Evolutionary conservation across 2,329 filamentous ascomycete species (phyloP), one percentile per base, ranked within the genome.

Genomic region (Acarospora socialis): DNA sequence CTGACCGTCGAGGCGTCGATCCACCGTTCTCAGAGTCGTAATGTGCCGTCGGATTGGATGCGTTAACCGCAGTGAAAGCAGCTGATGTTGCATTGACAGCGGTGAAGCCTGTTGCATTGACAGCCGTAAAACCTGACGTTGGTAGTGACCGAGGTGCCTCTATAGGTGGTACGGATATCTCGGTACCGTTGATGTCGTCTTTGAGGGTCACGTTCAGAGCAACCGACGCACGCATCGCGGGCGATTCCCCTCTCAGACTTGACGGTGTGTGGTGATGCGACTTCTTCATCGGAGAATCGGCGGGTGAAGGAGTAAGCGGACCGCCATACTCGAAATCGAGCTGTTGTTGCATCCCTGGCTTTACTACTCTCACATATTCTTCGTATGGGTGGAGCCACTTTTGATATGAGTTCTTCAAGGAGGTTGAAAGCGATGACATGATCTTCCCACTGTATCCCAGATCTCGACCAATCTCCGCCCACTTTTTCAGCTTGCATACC

Each of bases 381-480:
- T 98, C 90, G 47, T 95, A 98, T 0, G 90, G 90, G 49, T 84
- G 82, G 3, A 98, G 73, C 82, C 90, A 98, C 57, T 87, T 77
- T 53, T 93, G 84, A 47, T 92, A 98, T 0, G 90, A 95, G 55
- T 98, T 98, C 55, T 95, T 98, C 24, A 98, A 68, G 4, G 90
- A 95, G 0, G 90, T 98, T 4, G 90, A 98, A 28, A 98, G 63
- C 6, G 90, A 95, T 2, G 87, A 95, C 90, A 98, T 98, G 41
- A 98, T 98, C 63, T 98, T 98, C 51, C 90, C 90, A 51, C 87
- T 95, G 57, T 98, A 98, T 33, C 90, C 90, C 28, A 98, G 62
- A 52, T 95, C 90, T 48, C 90, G 76, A 20, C 90, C 90, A 46
- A 98, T 95, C 55, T 98, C 90, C 10, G 90, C 90, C 90, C 90